These are phyloP conservation scores for Plectosphaerella cucumerina DNA, from an alignment of 2,329 filamentous ascomycete species.

Conservation along the genomic window DNA sequence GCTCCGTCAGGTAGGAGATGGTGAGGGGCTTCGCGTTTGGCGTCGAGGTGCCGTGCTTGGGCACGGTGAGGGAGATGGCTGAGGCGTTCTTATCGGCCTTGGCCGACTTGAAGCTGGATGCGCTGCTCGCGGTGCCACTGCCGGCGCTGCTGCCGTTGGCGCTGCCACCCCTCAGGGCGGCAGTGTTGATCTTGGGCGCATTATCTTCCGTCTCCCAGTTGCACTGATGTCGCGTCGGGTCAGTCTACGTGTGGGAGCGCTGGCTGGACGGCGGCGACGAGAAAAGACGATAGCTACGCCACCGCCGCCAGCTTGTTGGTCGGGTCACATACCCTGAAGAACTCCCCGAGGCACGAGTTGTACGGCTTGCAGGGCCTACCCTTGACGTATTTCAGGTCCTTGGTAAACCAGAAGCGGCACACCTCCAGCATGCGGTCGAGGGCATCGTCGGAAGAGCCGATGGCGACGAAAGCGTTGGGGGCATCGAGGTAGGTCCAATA, in stretches of 20 bases:
- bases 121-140: conserved; percentile 33
- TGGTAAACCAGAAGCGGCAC: conserved; percentile 96
- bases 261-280: too few species aligned
- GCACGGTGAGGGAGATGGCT: conserved; percentile 46
- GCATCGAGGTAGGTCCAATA: conserved; percentile 99
- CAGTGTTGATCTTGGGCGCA: conserved; percentile 59
- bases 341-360: conserved; percentile 94
- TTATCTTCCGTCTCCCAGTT: conserved; percentile 91
- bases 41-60: conserved; percentile 39
- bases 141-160: conserved; percentile 26
- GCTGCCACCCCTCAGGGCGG: conserved; percentile 26
- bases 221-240: conserved; percentile 51
- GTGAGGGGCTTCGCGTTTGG: conserved; percentile 55
- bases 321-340: conserved; percentile 71
- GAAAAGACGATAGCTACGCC: too few species aligned
- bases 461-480: conserved; percentile 79
- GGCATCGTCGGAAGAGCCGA: conserved; percentile 85
- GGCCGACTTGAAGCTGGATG: conserved; percentile 43
- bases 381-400: conserved; percentile 98
- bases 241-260: conserved; percentile 11
- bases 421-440: conserved; percentile 94
- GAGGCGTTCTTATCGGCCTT: conserved; percentile 38
- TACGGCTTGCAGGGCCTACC: conserved; percentile 98
- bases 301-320: background rate
- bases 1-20: conserved; percentile 92